Evolutionary conservation across 768 basidiomycete species (phyloP), one percentile per base, ranked within the genome.

Genomic region (Kwoniella heveanensis): DNA sequence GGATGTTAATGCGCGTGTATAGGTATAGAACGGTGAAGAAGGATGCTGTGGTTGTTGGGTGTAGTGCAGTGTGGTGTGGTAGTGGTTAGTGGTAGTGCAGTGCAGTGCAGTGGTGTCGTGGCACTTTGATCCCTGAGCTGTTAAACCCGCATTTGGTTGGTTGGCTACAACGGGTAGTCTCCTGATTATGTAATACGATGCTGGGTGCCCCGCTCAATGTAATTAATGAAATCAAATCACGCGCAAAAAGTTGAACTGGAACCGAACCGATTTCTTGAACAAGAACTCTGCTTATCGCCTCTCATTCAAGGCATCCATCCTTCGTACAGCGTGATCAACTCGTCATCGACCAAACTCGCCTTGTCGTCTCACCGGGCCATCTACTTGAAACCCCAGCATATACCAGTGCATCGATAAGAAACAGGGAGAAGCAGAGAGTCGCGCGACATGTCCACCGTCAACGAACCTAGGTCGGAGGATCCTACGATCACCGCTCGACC

Each of bases 401-500:
- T n/a, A n/a, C n/a, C n/a, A n/a, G n/a, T n/a, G n/a, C n/a, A n/a
- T 19, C 5, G 32, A 32, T 32, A 5, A 32, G 32, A 13, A 32
- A 32, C 13, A 32, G 7, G 32, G 13, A 5, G 32, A 32, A 13
- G 32, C 46, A 8, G 50, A n/a, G n/a, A n/a, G n/a, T n/a, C n/a
- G n/a, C n/a, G n/a, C n/a, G n/a, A n/a, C 13, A 60, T 60, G 58
- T 60, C 58, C 1, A 49, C 30, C 3, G 52, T 60, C 32, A 8
- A 49, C 19, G 48, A 51, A 30, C 49, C 53, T 1, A 12, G 46
- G 26, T 66, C 69, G 7, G 56, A 49, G 12, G 68, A 69, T 25
- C 48, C 62, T 30, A 37, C 62, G 13, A 8, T 26, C 8, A 72
- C 70, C 13, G 59, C 74, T 29, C 37, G 72, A 52, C 74, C 74